A percentile compares a stretch with the other conserved stretches of the same genome.
Conservation (phyloP, 176 grass and related monocot species). For the Cymbopogon citratus region DNA sequence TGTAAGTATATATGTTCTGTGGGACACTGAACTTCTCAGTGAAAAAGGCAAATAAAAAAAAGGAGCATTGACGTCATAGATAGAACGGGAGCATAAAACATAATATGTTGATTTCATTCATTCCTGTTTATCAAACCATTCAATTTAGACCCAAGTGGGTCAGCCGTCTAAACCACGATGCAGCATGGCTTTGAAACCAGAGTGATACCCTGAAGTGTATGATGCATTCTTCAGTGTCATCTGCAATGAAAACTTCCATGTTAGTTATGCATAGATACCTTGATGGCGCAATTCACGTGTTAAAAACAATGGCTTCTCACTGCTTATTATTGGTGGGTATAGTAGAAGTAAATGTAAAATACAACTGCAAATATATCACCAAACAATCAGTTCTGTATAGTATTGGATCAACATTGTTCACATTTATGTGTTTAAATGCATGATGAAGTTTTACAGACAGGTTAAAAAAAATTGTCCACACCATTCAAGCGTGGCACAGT, state of each 20-base stretch:
- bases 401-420: not conserved
- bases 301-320: not conserved
- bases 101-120: not conserved
- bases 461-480: not conserved
- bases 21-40: not conserved
- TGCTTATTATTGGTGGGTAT: not conserved
- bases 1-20: not conserved
- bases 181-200: slow-evolving; percentile 49
- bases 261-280: not conserved
- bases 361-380: not conserved
- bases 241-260: slow-evolving; percentile 43
- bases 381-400: slow-evolving; percentile 2
- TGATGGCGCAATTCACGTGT: not conserved
- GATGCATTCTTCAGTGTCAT: slow-evolving; percentile 63
- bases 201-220: slow-evolving; percentile 55
- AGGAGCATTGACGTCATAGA: not conserved
- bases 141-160: slow-evolving; percentile 27
- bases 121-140: not conserved
- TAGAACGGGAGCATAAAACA: not conserved
- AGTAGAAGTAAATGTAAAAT: not conserved
- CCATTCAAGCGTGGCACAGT: not conserved
- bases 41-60: not conserved
- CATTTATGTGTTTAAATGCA: not conserved
- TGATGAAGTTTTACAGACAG: not conserved
- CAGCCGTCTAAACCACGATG: slow-evolving; percentile 27